Conservation (phyloP, 163 green algal genomes). For the Smithsoniella earleae region DNA sequence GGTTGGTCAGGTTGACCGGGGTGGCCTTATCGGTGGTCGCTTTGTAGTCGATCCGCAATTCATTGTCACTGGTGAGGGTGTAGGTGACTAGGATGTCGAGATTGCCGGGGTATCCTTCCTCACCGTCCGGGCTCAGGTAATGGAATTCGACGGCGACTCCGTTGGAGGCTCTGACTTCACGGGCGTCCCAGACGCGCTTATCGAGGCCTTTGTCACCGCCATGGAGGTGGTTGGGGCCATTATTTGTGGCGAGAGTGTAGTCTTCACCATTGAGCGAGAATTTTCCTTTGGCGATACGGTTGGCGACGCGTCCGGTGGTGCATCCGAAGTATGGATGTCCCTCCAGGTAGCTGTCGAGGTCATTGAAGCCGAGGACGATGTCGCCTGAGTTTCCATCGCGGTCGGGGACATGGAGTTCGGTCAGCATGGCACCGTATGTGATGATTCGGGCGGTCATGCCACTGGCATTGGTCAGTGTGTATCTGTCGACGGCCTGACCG, state of each 20-base stretch:
- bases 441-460: too few species aligned
- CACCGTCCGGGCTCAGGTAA: neutral
- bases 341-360: too few species aligned
- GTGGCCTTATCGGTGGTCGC: conserved; percentile 44
- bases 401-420: too few species aligned
- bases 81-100: conserved; percentile 46
- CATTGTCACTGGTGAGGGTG: conserved; percentile 34
- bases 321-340: conserved; percentile 60
- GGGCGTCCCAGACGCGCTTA: conserved; percentile 35
- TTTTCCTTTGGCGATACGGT: conserved; percentile 44
- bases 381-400: too few species aligned
- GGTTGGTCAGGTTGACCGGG: conserved; percentile 49
- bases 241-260: conserved; percentile 39
- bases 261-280: conserved; percentile 34
- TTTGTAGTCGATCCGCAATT: conserved; percentile 39
- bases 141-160: too few species aligned
- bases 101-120: conserved; percentile 49
- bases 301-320: conserved; percentile 50
- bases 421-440: too few species aligned
- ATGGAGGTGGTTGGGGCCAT: conserved; percentile 47
- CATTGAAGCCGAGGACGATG: too few species aligned
- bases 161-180: too few species aligned
- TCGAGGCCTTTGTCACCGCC: conserved; percentile 34
- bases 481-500: too few species aligned
- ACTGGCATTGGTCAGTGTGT: too few species aligned